Percentiles rank a stretch among this genome's conserved stretches.
Evolutionary conservation across 331 rosid genomes (phyloP).

Genomic region (Quercus phellos): DNA sequence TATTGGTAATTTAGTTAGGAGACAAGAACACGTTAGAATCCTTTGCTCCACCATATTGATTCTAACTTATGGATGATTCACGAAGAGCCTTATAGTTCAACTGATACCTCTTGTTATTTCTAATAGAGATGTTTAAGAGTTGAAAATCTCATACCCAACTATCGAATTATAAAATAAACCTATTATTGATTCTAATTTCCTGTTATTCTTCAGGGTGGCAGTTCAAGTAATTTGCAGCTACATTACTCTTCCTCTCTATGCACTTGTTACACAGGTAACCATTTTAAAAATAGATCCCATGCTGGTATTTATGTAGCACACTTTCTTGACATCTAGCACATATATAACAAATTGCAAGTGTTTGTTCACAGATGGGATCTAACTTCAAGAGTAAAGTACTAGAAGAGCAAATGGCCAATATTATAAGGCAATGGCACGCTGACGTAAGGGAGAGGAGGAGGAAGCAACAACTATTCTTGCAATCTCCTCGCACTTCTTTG

Average conservation of each 20-base stretch:
- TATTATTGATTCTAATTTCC: neutral
- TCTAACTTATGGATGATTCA: neutral
- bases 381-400: conserved; percentile 29
- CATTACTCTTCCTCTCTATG: conserved; percentile 38
- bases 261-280: conserved; percentile 43
- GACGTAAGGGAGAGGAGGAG: conserved; percentile 41
- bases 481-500: conserved; percentile 18
- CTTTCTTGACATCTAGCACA: too few relatives aligned
- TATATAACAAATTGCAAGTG: neutral
- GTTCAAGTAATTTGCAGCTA: conserved; percentile 34
- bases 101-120: too few relatives aligned
- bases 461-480: conserved; percentile 9
- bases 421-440: conserved; percentile 36
- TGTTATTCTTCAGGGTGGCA: conserved; percentile 14
- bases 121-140: too few relatives aligned
- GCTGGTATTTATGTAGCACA: neutral
- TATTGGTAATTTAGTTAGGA: too few relatives aligned
- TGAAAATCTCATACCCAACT: too few relatives aligned
- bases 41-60: neutral
- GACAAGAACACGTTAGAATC: too few relatives aligned
- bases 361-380: conserved; percentile 43
- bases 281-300: neutral
- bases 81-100: accelerated
- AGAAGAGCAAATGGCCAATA: conserved; percentile 31
- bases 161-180: too few relatives aligned